phyloP scores from a whole-genome alignment of 1,139 yeast genomes.

The Yamadazyma triangularis region DNA sequence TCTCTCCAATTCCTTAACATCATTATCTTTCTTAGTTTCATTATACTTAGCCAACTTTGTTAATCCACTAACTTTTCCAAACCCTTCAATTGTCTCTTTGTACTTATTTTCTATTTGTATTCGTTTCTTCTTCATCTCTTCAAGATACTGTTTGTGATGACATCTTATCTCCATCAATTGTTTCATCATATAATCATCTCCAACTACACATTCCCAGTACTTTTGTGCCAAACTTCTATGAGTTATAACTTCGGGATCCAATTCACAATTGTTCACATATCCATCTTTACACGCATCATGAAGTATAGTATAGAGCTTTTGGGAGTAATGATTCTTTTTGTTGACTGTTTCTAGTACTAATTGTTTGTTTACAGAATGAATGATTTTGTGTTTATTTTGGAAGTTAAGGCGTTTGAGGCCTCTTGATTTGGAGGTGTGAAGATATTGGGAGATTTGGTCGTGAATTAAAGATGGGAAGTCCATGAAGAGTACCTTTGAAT shows the following conservation, averaged over 20 bases:
- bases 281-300: slow-evolving; percentile 11
- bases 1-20: slow-evolving; percentile 6
- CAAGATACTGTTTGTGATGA: slow-evolving; percentile 6
- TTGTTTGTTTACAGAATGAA: slow-evolving; percentile 6
- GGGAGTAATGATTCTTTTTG: slow-evolving; percentile 16
- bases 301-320: slow-evolving; percentile 16
- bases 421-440: slow-evolving; percentile 10
- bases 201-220: slow-evolving; percentile 9
- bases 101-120: slow-evolving; percentile 3
- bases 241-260: slow-evolving; percentile 12
- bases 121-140: slow-evolving; percentile 6
- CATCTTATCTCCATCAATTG: slow-evolving; percentile 15
- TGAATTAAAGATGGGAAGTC: too few relatives aligned
- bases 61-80: neutral
- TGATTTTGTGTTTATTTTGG: slow-evolving; percentile 7
- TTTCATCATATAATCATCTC: slow-evolving; percentile 15
- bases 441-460: slow-evolving; percentile 13
- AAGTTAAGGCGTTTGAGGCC: slow-evolving; percentile 7
- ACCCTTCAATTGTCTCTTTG: slow-evolving; percentile 5
- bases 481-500: too few relatives aligned
- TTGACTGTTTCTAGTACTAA: slow-evolving; percentile 13
- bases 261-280: too few relatives aligned
- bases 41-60: slow-evolving; percentile 2
- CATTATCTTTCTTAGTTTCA: slow-evolving; percentile 3
- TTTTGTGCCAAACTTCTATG: slow-evolving; percentile 10